Evolutionary conservation across 768 basidiomycete genomes (phyloP).

Genomic region (Megacollybia marginata): DNA sequence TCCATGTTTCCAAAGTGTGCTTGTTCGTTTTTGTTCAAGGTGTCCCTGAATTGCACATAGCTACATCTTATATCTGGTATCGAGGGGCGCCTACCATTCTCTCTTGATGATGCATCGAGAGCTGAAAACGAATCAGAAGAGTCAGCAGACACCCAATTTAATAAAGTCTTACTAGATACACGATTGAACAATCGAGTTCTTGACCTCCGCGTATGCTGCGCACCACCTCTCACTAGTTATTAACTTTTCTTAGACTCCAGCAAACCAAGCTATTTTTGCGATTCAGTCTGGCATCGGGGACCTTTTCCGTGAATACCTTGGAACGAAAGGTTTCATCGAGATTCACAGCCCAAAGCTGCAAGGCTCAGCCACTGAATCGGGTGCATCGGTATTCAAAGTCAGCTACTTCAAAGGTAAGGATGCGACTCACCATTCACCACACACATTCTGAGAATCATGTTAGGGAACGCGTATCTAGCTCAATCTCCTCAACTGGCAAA

Average conservation of each 20-base stretch:
- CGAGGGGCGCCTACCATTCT: conserved; percentile 80
- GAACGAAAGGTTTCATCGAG: conserved; percentile 73
- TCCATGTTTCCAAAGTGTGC: conserved; percentile 74
- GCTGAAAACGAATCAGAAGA: conserved; percentile 66
- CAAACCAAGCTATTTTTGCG: conserved; percentile 94
- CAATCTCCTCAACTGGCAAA: conserved; percentile 97
- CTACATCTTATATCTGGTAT: conserved; percentile 76
- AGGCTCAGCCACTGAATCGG: conserved; percentile 94
- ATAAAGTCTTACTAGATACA: conserved; percentile 84
- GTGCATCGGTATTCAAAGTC: conserved; percentile 97
- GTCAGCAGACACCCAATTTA: conserved; percentile 53
- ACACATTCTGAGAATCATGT: conserved; percentile 1
- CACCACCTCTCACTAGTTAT: background rate
- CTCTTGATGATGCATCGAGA: conserved; percentile 85
- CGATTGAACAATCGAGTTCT: conserved; percentile 91
- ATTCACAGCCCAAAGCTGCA: conserved; percentile 98
- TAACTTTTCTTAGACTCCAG: conserved; percentile 56
- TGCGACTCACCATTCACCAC: background rate
- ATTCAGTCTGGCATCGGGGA: conserved; percentile 85
- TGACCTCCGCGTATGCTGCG: conserved; percentile 73
- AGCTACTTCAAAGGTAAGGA: conserved; percentile 90
- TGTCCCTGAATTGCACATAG: conserved; percentile 31
- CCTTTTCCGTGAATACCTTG: conserved; percentile 80
- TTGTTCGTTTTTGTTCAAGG: background rate
- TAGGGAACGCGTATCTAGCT: conserved; percentile 87